Evolutionary conservation across 441 rosid species (phyloP), one percentile per base, ranked within the genome.

Genomic region (Corymbia calophylla): DNA sequence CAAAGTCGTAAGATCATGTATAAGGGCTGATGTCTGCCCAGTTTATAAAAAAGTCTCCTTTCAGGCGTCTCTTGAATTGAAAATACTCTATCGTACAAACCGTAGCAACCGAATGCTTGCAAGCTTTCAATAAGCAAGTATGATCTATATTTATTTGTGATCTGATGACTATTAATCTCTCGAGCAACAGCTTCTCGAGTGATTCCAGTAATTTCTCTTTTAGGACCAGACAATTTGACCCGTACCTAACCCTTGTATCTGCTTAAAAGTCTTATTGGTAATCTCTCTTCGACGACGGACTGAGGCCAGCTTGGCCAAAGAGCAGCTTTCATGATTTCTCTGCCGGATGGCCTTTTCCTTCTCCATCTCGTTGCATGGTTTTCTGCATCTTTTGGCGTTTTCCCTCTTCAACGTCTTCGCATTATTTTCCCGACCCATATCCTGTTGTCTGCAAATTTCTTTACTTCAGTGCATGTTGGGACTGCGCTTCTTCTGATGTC

Each of bases 81-180:
- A 58, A 29, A 58, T 2, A 58, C 2, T 9, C 64, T 5, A 0
- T 58, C 8, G 51, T 25, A 12, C 27, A 14, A 6, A 23, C 4
- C 0, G 53, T 13, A 0, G 84, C 51, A 3, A 1, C 1, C 3
- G 8, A 73, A 23, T 3, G 51, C 84, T 23, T 23, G 4, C 84
- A 12, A 77, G 9, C 84, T 39, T 23, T 77, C 84, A 6, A 44
- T 21, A 39, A 44, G n/a, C 84, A 44, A 23, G n/a, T 44, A 23
- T 12, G 48, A 77, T 77, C 10, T 12, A 21, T 44, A 21, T 6
- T 12, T 25, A 23, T 12, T 44, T 6, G 53, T 25, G n/a, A 13
- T 77, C 18, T 23, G 4, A 23, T 44, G 47, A 44, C 18, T 77
- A 77, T 77, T 44, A 77, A 73, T 73, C 84, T 21, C 84, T 39